Base-by-base conservation (phyloP, 192 early-diverging fungal genomes). In the Coemansia sp. region DNA sequence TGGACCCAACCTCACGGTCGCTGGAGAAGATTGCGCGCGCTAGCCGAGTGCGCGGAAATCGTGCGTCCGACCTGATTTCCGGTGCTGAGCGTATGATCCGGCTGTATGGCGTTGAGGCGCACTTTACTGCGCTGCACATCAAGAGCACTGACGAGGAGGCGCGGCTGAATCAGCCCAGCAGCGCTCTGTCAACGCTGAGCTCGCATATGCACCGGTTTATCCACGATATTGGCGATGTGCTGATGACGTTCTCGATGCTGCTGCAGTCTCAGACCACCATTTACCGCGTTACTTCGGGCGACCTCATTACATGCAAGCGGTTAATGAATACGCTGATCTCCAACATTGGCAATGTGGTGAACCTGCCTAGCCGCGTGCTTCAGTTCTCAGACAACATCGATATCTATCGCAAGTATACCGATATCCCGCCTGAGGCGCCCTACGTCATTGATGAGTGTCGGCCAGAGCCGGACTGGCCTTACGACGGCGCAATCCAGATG, bases 11-110 rank as follows among this genome's bases (percentile, higher is more conserved):
- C 0, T 9, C 11, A n/a, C 38, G 23, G 10, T 39, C 23, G 9
- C 16, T 70, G 9, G 2, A 18, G 1, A 60, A 51, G 20, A 67
- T 73, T 8, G 2, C 50, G 16, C 60, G 64, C 4, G 31, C 37
- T 0, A 23, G 21, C 11, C 16, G 43, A 1, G 23, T 77, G 3
- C 66, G 21, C 4, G 21, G 62, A 24, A 63, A 36, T 21, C 55
- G 61, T 1, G 62, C 62, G 0, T 40, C 42, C 9, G 58, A 71
- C 48, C 45, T 74, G 13, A 70, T 79, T 13, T 23, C 24, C 0
- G 92, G 89, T 18, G 92, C 92, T 0, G 69, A 88, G 26, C 81
- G 85, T 0, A 85, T 85, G 38, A 88, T 95, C 43, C 86, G 92
- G 40, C 81, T 91, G 0, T 92, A 86, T 65, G 70, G 75, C 28